Evolutionary conservation across 2,329 filamentous ascomycete genomes (phyloP).

Genomic region (Fusarium sp.): DNA sequence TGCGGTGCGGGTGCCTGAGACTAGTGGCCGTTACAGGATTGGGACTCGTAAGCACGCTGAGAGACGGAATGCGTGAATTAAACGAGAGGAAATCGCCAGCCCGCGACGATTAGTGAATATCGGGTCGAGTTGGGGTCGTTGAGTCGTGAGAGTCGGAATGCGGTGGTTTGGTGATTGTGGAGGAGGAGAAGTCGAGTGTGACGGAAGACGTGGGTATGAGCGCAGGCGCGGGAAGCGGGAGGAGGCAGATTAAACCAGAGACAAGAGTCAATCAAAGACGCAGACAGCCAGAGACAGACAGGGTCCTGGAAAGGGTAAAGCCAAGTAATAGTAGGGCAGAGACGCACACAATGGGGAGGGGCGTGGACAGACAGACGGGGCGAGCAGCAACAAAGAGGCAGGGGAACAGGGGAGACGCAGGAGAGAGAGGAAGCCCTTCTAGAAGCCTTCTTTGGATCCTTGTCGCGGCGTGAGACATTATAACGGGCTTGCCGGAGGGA

Average conservation of each 20-base stretch:
- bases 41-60: slow-evolving; percentile 24
- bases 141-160: slow-evolving; percentile 37
- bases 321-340: slow-evolving; percentile 21
- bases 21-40: slow-evolving; percentile 21
- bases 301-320: too few relatives aligned
- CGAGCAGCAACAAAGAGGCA: slow-evolving; percentile 15
- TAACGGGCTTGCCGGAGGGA: slow-evolving; percentile 51
- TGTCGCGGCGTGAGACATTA: slow-evolving; percentile 48
- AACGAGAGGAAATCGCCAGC: slow-evolving; percentile 49
- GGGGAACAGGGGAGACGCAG: slow-evolving; percentile 23
- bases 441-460: slow-evolving; percentile 52
- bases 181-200: slow-evolving; percentile 25
- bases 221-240: slow-evolving; percentile 29
- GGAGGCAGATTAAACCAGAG: slow-evolving; percentile 40
- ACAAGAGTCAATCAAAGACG: slow-evolving; percentile 13
- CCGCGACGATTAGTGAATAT: slow-evolving; percentile 45
- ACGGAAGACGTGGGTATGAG: slow-evolving; percentile 16
- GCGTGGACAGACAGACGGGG: slow-evolving; percentile 24
- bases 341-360: slow-evolving; percentile 25
- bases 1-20: slow-evolving; percentile 9
- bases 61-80: slow-evolving; percentile 31
- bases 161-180: slow-evolving; percentile 22
- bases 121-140: slow-evolving; percentile 27
- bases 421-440: slow-evolving; percentile 46
- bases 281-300: too few relatives aligned